Evolutionary conservation across 1,284 basidiomycete genomes (phyloP).

Genomic region (Chiua sp.): DNA sequence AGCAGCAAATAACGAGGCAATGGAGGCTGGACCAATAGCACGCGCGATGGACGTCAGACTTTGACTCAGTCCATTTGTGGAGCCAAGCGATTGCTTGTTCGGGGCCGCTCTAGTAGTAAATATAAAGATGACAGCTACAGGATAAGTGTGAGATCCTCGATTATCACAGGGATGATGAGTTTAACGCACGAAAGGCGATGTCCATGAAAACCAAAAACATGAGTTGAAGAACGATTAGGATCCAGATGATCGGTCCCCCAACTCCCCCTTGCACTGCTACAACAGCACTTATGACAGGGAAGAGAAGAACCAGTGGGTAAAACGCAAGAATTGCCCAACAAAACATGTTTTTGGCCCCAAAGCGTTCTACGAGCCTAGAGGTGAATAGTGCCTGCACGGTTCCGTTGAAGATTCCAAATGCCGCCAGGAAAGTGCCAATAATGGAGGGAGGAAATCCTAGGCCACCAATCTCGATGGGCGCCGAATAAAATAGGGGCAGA

Average conservation of each 20-base stretch:
- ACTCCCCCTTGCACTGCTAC: constrained; percentile 19
- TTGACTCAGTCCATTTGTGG: constrained; percentile 58
- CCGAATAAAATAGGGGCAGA: constrained; percentile 71
- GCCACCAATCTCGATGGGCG: constrained; percentile 66
- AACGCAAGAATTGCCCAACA: constrained; percentile 53
- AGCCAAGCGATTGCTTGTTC: constrained; percentile 44
- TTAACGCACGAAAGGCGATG: constrained; percentile 29
- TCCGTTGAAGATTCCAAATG: constrained; percentile 65
- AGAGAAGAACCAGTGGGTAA: constrained; percentile 54
- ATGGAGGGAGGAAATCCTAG: constrained; percentile 63
- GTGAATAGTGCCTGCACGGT: constrained; percentile 65
- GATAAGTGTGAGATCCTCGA: not conserved
- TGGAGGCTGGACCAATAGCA: constrained; percentile 49
- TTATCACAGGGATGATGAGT: not conserved
- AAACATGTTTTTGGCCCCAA: constrained; percentile 63
- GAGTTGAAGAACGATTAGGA: constrained; percentile 34
- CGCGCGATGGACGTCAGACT: constrained; percentile 50
- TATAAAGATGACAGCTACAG: constrained; percentile 37
- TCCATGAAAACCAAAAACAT: constrained; percentile 25
- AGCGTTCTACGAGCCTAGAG: constrained; percentile 54
- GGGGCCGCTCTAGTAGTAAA: constrained; percentile 39
- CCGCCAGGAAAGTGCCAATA: constrained; percentile 63
- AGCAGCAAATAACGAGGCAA: constrained; percentile 42
- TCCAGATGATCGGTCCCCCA: constrained; percentile 29
- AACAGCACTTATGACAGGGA: constrained; percentile 58